A percentile compares a stretch with the other conserved stretches of the same genome.
Conservation (phyloP, 192 early-diverging fungal species). For the Linderina pennispora region DNA sequence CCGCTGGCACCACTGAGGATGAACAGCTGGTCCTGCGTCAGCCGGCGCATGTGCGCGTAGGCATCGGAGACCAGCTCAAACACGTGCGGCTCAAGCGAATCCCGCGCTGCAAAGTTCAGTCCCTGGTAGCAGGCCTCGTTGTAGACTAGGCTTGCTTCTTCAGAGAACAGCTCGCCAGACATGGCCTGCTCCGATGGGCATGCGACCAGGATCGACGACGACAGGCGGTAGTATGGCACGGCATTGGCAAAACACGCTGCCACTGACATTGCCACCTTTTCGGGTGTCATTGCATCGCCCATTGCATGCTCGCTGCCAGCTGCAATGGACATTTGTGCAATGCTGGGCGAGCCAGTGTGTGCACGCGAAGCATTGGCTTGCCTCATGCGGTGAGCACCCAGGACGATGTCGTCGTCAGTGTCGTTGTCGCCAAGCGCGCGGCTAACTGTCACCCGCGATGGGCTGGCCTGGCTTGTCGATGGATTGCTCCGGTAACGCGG, state of each 20-base stretch:
- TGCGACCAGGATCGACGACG: slow-evolving; percentile 36
- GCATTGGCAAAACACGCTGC: slow-evolving; percentile 13
- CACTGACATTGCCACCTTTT: slow-evolving; percentile 20
- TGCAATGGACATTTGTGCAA: too few relatives aligned
- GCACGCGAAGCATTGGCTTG: too few relatives aligned
- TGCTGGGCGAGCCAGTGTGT: too few relatives aligned
- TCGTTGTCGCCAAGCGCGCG: too few relatives aligned
- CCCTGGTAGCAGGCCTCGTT: slow-evolving; percentile 44
- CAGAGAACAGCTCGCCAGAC: slow-evolving; percentile 19
- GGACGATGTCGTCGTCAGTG: too few relatives aligned
- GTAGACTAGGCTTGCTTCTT: slow-evolving; percentile 30
- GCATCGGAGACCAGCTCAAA: slow-evolving; percentile 65
- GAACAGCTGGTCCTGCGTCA: slow-evolving; percentile 61
- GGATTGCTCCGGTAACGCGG: too few relatives aligned
- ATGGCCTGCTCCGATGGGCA: slow-evolving; percentile 29
- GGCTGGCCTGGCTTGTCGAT: too few relatives aligned
- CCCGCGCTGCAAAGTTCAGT: slow-evolving; percentile 24
- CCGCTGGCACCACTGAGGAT: slow-evolving; percentile 78
- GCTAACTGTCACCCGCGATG: too few relatives aligned
- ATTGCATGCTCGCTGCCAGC: too few relatives aligned
- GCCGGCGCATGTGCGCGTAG: slow-evolving; percentile 61
- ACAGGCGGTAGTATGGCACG: slow-evolving; percentile 34
- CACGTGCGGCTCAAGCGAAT: slow-evolving; percentile 50
- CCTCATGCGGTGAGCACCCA: too few relatives aligned
- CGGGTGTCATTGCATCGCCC: slow-evolving; percentile 7